Evolutionary conservation across 768 basidiomycete species (phyloP).

Genomic region (Tricholoma saponaceum): DNA sequence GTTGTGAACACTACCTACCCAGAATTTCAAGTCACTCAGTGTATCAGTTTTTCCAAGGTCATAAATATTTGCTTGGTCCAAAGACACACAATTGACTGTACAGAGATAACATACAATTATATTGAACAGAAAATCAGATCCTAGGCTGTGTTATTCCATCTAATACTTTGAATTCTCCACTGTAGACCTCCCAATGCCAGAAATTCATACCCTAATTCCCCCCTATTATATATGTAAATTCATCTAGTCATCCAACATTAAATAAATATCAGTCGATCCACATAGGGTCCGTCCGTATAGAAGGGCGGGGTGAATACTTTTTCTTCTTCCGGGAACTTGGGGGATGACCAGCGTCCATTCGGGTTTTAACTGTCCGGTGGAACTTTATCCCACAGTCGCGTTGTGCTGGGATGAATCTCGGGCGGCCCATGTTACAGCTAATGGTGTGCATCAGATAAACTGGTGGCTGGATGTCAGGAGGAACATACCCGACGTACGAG

Average conservation of each 20-base stretch:
- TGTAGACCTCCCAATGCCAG: no score
- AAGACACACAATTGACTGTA: no score
- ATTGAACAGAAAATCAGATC: no score
- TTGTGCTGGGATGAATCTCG: constrained; percentile 36
- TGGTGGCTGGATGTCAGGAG: not conserved
- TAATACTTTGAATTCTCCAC: no score
- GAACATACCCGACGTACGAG: constrained; percentile 10
- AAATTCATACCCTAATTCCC: no score
- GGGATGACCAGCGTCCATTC: constrained; percentile 44
- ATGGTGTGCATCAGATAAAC: not conserved
- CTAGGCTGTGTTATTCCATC: no score
- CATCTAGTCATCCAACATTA: not conserved
- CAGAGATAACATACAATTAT: no score
- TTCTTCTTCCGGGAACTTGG: constrained; percentile 12
- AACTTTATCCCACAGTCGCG: constrained; percentile 33
- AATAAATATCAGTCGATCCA: constrained; percentile 30
- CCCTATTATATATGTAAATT: not conserved
- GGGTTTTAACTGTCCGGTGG: constrained; percentile 47
- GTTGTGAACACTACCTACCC: no score
- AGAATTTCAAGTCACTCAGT: no score
- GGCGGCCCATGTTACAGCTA: constrained; percentile 30
- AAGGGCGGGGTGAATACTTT: constrained; percentile 24
- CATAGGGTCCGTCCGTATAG: constrained; percentile 25
- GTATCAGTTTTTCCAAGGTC: no score
- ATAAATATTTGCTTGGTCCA: no score